A percentile compares a stretch with the other conserved stretches of the same genome.
These are phyloP conservation scores for Cyclotella baltica DNA, from an alignment of 108 stramenopile species.

Conservation along the genomic window DNA sequence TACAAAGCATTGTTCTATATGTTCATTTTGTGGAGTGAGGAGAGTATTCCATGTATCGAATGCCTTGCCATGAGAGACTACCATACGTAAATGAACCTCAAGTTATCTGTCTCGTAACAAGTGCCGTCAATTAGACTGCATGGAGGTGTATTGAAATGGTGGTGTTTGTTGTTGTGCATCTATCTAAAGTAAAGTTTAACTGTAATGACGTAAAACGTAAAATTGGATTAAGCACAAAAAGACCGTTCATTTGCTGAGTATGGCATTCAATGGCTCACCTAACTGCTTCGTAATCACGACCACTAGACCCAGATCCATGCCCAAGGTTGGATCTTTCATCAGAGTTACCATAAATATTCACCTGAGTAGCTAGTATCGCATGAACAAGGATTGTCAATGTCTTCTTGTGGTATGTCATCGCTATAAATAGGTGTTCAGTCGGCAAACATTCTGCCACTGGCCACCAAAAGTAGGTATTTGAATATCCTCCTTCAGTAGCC, in stretches of 20 bases:
- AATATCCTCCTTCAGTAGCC: constrained; percentile 74
- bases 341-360: constrained; percentile 25
- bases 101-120: constrained; percentile 59
- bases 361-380: constrained; percentile 87
- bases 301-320: constrained; percentile 35
- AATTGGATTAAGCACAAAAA: too few species aligned
- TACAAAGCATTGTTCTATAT: too few species aligned
- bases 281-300: constrained; percentile 54
- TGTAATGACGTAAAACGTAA: constrained; percentile 45
- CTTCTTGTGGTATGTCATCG: constrained; percentile 70
- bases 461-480: constrained; percentile 28
- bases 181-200: constrained; percentile 69
- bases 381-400: constrained; percentile 38
- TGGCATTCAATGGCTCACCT: constrained; percentile 43
- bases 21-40: not conserved
- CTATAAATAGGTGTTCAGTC: constrained; percentile 75
- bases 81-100: constrained; percentile 28
- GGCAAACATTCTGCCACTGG: constrained; percentile 53
- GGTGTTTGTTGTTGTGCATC: constrained; percentile 22
- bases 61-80: constrained; percentile 70
- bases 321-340: constrained; percentile 17
- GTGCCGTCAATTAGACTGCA: constrained; percentile 74
- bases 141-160: constrained; percentile 54
- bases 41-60: constrained; percentile 63
- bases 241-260: too few species aligned